These are phyloP conservation scores for Saprolegnia diclina DNA, from an alignment of 352 stramenopile genomes.

Conservation along the genomic window DNA sequence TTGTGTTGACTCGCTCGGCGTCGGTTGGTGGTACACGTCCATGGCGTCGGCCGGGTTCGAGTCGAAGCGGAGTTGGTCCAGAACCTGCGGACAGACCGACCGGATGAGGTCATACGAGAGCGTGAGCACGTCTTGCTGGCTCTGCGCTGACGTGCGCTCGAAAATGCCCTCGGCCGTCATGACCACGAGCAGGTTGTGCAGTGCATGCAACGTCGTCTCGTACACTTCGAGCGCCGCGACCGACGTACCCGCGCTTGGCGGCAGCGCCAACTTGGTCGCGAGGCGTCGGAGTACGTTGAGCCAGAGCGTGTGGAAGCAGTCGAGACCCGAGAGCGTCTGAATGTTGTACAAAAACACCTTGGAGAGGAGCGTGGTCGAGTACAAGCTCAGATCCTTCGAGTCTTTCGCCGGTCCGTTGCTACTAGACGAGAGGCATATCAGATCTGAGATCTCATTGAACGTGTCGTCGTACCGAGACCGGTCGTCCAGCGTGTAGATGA, in stretches of 20 bases:
- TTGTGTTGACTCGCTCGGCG: not conserved
- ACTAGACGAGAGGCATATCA: not conserved
- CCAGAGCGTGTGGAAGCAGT: slow-evolving; percentile 66
- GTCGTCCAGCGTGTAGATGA: slow-evolving; percentile 85
- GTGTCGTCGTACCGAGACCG: slow-evolving; percentile 30
- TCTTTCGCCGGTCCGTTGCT: slow-evolving; percentile 27
- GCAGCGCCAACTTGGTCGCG: slow-evolving; percentile 57
- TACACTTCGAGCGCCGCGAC: slow-evolving; percentile 52
- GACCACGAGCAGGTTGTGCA: slow-evolving; percentile 82
- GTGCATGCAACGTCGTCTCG: slow-evolving; percentile 78
- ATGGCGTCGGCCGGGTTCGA: not conserved
- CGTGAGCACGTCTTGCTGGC: slow-evolving; percentile 1
- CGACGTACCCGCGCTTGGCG: slow-evolving; percentile 31
- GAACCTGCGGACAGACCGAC: slow-evolving; percentile 14
- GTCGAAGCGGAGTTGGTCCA: slow-evolving; percentile 7
- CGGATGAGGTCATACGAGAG: slow-evolving; percentile 21
- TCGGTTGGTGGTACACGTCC: not conserved
- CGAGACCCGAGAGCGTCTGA: slow-evolving; percentile 56
- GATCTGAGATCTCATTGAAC: too few relatives aligned
- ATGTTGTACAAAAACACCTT: slow-evolving; percentile 87
- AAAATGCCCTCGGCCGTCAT: slow-evolving; percentile 74
- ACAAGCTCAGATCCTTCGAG: slow-evolving; percentile 59
- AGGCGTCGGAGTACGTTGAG: slow-evolving; percentile 67
- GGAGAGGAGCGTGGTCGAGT: slow-evolving; percentile 77
- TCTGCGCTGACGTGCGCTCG: slow-evolving; percentile 28